Conservation (phyloP, 768 basidiomycete genomes). For the Mycena vulgaris region DNA sequence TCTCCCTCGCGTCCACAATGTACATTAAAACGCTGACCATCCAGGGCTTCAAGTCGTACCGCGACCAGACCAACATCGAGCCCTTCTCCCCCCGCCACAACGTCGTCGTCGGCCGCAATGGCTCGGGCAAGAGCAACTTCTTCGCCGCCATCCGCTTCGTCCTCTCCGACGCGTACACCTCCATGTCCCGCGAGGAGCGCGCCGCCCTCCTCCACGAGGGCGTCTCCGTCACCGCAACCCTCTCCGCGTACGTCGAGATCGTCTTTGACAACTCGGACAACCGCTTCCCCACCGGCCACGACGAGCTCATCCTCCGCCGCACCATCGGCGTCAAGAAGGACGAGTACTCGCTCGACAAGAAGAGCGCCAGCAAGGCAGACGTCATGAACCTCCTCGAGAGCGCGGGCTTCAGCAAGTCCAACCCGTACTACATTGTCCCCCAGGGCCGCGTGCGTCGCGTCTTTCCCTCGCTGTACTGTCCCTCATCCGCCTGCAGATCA, state of each 20-base stretch:
- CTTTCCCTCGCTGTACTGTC: background rate
- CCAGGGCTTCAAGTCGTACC: conserved; percentile 98
- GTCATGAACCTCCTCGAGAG: conserved; percentile 98
- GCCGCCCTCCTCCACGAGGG: conserved; percentile 96
- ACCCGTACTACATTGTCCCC: conserved; percentile 99
- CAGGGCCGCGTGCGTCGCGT: conserved; percentile 87
- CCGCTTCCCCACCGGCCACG: conserved; percentile 92
- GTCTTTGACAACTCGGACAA: conserved; percentile 96
- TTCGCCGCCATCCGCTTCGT: conserved; percentile 99
- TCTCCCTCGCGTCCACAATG: conserved; percentile 56
- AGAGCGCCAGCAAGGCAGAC: conserved; percentile 95
- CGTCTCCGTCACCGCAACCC: conserved; percentile 86
- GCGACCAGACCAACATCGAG: conserved; percentile 93
- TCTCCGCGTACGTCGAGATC: conserved; percentile 96
- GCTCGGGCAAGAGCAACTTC: conserved; percentile 98
- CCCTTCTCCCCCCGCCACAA: conserved; percentile 96
- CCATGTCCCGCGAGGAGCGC: conserved; percentile 94
- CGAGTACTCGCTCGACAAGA: conserved; percentile 97
- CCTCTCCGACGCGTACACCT: conserved; percentile 96
- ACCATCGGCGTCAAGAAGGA: conserved; percentile 99
- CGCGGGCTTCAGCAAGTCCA: conserved; percentile 98
- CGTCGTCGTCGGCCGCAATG: conserved; percentile 97
- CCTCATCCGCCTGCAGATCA: conserved; percentile 73
- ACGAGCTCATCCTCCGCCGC: conserved; percentile 89
- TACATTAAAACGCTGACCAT: conserved; percentile 92